phyloP scores from a whole-genome alignment of 345 rosid genomes.

The Turnera subulata region DNA sequence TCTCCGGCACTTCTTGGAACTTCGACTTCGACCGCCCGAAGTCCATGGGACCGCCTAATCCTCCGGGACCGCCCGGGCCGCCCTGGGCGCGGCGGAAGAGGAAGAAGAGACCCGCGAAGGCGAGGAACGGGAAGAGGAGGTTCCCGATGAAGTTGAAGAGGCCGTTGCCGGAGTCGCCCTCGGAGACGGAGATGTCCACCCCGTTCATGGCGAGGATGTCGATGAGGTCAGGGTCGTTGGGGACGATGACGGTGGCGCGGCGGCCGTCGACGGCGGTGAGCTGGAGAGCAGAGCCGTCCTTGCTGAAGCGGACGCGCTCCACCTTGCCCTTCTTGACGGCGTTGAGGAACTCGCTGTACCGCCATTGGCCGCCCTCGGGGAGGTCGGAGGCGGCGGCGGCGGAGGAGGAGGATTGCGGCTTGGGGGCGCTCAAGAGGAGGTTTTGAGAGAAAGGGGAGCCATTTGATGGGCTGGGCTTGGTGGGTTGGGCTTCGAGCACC shows the following conservation, averaged over 20 bases:
- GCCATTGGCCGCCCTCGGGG: conserved; percentile 71
- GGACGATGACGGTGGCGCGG: conserved; percentile 58
- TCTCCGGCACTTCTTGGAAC: conserved; percentile 54
- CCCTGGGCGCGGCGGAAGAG: conserved; percentile 66
- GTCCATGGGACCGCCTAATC: conserved; percentile 83
- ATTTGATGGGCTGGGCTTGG: conserved; percentile 39
- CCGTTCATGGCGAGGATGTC: conserved; percentile 77
- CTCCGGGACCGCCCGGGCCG: conserved; percentile 80
- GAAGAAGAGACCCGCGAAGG: conserved; percentile 61
- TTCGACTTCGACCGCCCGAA: conserved; percentile 65
- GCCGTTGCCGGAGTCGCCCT: conserved; percentile 70
- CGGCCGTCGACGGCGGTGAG: conserved; percentile 65
- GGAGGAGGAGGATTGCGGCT: conserved; percentile 42
- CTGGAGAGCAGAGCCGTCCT: conserved; percentile 63
- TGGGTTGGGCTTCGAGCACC: conserved; percentile 44
- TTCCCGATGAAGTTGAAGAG: conserved; percentile 56
- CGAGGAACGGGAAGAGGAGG: conserved; percentile 56
- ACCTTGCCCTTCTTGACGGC: conserved; percentile 75
- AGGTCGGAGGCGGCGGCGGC: conserved; percentile 50
- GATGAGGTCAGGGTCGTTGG: conserved; percentile 65
- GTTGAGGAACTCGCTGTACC: conserved; percentile 76
- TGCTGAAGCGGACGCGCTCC: conserved; percentile 71
- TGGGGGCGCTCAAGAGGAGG: conserved; percentile 53
- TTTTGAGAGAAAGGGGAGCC: conserved; percentile 47
- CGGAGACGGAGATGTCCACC: conserved; percentile 70